phyloP scores from a whole-genome alignment of 2,329 filamentous ascomycete species.

The Macrophomina phaseolina region DNA sequence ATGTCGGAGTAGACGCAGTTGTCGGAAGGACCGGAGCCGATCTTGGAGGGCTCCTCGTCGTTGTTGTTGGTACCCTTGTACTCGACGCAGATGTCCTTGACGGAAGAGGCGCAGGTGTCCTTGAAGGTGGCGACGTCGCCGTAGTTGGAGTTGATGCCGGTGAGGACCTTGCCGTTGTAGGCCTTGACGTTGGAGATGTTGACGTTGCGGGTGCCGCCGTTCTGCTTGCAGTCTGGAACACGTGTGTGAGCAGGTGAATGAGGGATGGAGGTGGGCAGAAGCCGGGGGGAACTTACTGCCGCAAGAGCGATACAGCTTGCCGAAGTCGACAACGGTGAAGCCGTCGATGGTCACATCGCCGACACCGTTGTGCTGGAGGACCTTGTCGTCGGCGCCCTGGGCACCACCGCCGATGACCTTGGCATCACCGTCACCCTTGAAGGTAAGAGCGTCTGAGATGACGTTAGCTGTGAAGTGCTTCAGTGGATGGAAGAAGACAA shows the following conservation, averaged over 20 bases:
- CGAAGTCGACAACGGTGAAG: constrained; percentile 37
- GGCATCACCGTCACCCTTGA: constrained; percentile 33
- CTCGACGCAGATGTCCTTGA: constrained; percentile 43
- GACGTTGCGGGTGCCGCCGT: constrained; percentile 48
- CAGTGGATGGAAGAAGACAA: not conserved
- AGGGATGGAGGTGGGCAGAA: not conserved
- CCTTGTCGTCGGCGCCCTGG: constrained; percentile 37
- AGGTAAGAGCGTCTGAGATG: constrained; percentile 38
- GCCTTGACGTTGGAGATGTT: constrained; percentile 16
- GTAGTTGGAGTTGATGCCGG: constrained; percentile 45
- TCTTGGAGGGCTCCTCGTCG: constrained; percentile 41
- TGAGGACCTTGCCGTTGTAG: constrained; percentile 29
- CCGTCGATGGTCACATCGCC: constrained; percentile 39
- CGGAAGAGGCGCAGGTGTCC: constrained; percentile 34
- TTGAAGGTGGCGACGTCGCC: constrained; percentile 41
- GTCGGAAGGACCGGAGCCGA: constrained; percentile 38
- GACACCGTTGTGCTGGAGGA: constrained; percentile 42
- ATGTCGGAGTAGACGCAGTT: constrained; percentile 37
- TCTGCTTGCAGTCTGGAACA: constrained; percentile 50
- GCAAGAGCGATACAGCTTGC: constrained; percentile 36
- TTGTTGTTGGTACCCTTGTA: constrained; percentile 42
- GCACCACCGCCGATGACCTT: constrained; percentile 40
- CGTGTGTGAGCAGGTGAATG: constrained; percentile 45
- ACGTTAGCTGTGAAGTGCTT: not conserved
- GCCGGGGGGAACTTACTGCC: constrained; percentile 32